These are phyloP conservation scores for Juglanconis juglandina DNA, from an alignment of 2,329 filamentous ascomycete species.

Conservation along the genomic window DNA sequence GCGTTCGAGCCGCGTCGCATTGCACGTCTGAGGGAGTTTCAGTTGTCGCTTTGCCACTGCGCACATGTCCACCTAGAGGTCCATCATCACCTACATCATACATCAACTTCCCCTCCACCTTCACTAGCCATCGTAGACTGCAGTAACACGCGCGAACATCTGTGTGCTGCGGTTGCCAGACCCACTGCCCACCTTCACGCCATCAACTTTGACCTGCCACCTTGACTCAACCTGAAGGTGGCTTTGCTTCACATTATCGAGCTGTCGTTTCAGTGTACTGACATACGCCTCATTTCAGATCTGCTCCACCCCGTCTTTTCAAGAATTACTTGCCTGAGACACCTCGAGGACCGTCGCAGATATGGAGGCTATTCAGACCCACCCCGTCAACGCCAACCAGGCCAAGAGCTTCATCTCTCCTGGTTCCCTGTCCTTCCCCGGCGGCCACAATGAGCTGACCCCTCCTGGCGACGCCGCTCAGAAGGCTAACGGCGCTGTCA, in stretches of 20 bases:
- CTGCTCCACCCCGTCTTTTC: slow-evolving; percentile 22
- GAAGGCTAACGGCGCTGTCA: slow-evolving; percentile 46
- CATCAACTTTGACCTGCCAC: neutral
- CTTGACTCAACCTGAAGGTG: neutral
- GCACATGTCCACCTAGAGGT: neutral
- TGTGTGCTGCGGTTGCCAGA: neutral
- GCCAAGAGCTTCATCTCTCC: slow-evolving; percentile 94
- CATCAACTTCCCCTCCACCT: neutral
- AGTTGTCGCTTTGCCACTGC: neutral
- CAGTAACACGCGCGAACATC: neutral
- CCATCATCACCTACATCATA: neutral
- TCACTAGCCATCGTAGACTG: slow-evolving; percentile 8
- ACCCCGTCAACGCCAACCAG: slow-evolving; percentile 86
- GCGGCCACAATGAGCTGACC: slow-evolving; percentile 77
- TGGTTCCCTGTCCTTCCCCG: slow-evolving; percentile 87
- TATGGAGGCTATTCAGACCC: slow-evolving; percentile 89
- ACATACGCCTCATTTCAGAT: slow-evolving; percentile 20
- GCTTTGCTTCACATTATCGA: neutral
- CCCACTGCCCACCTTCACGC: neutral
- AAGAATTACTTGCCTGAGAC: neutral
- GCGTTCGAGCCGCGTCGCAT: slow-evolving; percentile 18
- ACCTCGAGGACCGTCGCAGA: slow-evolving; percentile 30
- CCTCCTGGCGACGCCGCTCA: slow-evolving; percentile 73
- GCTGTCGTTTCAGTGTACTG: neutral
- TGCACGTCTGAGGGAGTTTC: slow-evolving; percentile 20